Evolutionary conservation across 495 filamentous ascomycete species (phyloP).

Genomic region (Amniculicola lignicola): DNA sequence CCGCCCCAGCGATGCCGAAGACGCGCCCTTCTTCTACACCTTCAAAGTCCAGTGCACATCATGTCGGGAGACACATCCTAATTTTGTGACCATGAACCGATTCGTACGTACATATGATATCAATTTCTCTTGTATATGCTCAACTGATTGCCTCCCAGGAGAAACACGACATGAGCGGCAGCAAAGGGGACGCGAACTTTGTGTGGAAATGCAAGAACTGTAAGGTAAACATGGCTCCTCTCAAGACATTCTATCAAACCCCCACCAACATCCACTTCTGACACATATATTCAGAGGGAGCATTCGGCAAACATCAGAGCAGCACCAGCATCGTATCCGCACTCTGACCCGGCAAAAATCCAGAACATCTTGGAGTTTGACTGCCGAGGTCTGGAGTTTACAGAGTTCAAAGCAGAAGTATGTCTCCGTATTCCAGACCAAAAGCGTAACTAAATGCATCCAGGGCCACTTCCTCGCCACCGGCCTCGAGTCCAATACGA

Average conservation of each 20-base stretch:
- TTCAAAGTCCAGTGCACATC: constrained; percentile 97
- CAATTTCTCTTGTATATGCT: not conserved
- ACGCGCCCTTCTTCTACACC: constrained; percentile 85
- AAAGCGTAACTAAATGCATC: not conserved
- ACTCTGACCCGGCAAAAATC: constrained; percentile 62
- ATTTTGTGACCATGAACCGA: constrained; percentile 79
- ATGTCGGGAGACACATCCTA: constrained; percentile 86
- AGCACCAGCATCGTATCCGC: constrained; percentile 66
- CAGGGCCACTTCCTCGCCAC: constrained; percentile 87
- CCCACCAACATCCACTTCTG: not conserved
- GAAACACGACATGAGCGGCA: constrained; percentile 79
- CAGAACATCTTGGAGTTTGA: constrained; percentile 85
- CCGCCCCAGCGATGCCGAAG: constrained; percentile 73
- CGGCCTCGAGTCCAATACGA: constrained; percentile 71
- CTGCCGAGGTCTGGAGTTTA: constrained; percentile 90
- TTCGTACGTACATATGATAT: constrained; percentile 65
- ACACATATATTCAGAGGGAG: constrained; percentile 49
- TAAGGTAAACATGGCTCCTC: no score
- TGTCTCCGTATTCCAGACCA: not conserved
- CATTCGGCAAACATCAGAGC: constrained; percentile 68
- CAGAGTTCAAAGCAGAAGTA: constrained; percentile 84
- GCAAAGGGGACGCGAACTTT: constrained; percentile 93
- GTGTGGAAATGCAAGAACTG: constrained; percentile 96
- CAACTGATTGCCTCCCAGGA: constrained; percentile 54
- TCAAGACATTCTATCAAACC: constrained; percentile 20